Evolutionary conservation across 345 rosid genomes (phyloP), one percentile per base, ranked within the genome.

Genomic region (Sonneratia caseolaris): DNA sequence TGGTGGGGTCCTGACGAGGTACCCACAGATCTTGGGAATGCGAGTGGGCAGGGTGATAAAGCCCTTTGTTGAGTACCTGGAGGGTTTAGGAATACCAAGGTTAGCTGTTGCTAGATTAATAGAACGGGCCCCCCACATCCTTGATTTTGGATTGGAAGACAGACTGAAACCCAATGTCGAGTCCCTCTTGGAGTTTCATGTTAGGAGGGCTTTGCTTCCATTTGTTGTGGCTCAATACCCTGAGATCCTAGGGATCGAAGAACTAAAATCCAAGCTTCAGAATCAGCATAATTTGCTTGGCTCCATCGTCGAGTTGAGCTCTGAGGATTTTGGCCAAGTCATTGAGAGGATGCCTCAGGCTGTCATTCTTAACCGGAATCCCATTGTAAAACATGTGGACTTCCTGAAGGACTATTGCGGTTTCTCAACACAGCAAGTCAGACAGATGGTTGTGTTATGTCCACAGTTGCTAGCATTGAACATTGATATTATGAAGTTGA

Each of bases 301-400:
- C 71, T 86, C 91, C 18, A 74, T 82, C 64, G 77, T 81, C 68
- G 87, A 81, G 75, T 78, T 81, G 74, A 68, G 76, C 80, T 79
- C 81, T 4, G 89, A 87, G 40, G 93, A 94, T 68, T 78, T 94
- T 43, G 91, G 88, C 38, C 70, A 83, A 56, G 74, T 91, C 55
- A 68, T 91, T 40, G 97, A 89, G 84, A 91, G 97, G 82, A 91
- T 93, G 98, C 98, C 97, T 0, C 97, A 88, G 80, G 82, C 86
- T 66, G 93, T 89, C 72, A 91, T 91, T 66, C 84, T 88, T 47
- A 85, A 79, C 62, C 86, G 75, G 74, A 40, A 78, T 13, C 83
- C 96, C 22, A 74, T 91, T 49, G 48, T 81, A 64, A 93, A 89
- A 72, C 98, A 89, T 73, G 86, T 81, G 71, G 93, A 77, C 68